Evolutionary conservation across 345 rosid species (phyloP), one percentile per base, ranked within the genome.

Genomic region (Eucalyptus fibrosa): DNA sequence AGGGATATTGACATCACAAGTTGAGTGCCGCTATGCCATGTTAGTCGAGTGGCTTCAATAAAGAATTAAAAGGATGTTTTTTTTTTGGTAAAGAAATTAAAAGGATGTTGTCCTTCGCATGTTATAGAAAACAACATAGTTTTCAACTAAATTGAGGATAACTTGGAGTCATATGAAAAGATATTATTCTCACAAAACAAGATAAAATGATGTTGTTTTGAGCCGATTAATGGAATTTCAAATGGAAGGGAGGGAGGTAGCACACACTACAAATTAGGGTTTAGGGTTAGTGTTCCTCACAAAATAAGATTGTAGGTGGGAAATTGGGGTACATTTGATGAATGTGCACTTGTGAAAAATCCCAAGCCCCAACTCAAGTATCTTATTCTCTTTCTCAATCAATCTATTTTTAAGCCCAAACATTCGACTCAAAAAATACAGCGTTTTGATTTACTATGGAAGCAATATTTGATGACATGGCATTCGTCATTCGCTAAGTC

Each of bases 361-460:
- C 26, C 44, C 44, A 72, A 72, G 21, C 13, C 4, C 2, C 82
- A 1, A 34, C 40, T 34, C 0, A 1, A 3, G 24, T 34, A 9
- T 18, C 13, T 21, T 24, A 53, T 53, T 34, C 24, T 18, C 81
- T 34, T 34, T 69, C 44, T 34, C 81, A 32, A 21, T 69, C 81
- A 34, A 34, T 69, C 44, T 69, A 21, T 34, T 34, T 67, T 34
- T 34, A 32, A 34, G 40, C 81, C 13, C 81, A 8, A 34, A 69
- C 6, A 34, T 9, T 18, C 1, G 26, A 40, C 0, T 34, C 0
- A 34, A 1, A 34, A 69, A 69, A 34, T 8, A 69, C 3, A 10
- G 0, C 24, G 14, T 18, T 34, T 18, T 2, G 7, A 34, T 69
- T 18, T 11, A 3, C 18, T 34, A 18, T 69, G 81, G 26, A 69